Percentiles rank a stretch among this genome's conserved stretches.
phyloP scores from a whole-genome alignment of 2,329 filamentous ascomycete species.

The Colletotrichum sp. region DNA sequence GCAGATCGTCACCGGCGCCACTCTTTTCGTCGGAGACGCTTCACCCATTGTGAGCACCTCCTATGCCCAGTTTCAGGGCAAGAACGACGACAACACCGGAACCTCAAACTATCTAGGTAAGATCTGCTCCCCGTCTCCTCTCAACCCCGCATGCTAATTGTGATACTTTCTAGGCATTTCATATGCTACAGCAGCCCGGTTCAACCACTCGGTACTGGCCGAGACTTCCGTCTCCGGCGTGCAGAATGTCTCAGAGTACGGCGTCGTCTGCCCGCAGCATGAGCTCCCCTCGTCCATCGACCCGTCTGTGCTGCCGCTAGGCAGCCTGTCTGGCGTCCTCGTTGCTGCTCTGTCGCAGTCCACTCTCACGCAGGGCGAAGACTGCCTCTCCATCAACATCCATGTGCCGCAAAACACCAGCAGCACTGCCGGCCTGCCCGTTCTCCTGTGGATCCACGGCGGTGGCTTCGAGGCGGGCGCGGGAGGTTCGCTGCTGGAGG shows the following conservation, averaged over 20 bases:
- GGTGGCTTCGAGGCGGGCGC: constrained; percentile 18
- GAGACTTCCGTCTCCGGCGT: neutral
- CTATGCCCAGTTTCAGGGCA: neutral
- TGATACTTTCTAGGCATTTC: neutral
- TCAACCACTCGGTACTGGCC: neutral
- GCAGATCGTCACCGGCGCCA: neutral
- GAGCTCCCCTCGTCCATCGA: neutral
- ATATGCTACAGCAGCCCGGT: neutral
- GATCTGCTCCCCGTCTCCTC: neutral
- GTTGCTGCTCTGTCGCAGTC: neutral
- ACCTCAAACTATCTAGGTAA: neutral
- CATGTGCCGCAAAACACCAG: neutral
- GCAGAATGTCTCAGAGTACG: neutral
- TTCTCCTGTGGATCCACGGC: constrained; percentile 1
- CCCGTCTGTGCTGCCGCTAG: neutral
- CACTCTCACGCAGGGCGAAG: neutral
- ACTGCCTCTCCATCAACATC: neutral
- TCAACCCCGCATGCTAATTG: neutral
- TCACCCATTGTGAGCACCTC: neutral
- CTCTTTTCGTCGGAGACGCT: neutral
- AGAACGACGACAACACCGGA: neutral
- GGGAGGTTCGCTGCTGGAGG: neutral
- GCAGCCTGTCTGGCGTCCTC: neutral
- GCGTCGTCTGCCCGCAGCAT: neutral
- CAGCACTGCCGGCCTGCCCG: neutral